Percentiles rank a stretch among this genome's conserved stretches.
phyloP scores from a whole-genome alignment of 257 asterid genomes.

The Coffea canephora region DNA sequence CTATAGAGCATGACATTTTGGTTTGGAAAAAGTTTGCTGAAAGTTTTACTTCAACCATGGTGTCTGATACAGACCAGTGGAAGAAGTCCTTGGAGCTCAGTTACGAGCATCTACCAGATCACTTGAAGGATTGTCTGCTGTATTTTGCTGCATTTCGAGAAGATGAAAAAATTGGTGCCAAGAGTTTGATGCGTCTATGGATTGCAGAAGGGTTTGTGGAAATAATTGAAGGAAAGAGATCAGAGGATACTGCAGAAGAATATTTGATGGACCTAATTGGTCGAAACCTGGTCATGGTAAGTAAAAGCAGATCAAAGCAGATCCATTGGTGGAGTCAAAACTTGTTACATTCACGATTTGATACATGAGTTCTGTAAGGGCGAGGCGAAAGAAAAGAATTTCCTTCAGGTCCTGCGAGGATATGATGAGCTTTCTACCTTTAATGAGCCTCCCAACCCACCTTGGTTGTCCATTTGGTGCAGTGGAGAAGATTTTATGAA shows the following conservation, averaged over 20 bases:
- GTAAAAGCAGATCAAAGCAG: background rate
- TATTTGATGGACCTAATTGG: background rate
- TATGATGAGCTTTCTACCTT: background rate
- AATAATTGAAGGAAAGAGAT: no score
- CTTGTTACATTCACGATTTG: background rate
- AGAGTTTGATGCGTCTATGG: no score
- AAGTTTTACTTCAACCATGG: background rate
- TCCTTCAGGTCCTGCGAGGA: background rate
- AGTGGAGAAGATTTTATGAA: background rate
- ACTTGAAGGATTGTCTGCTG: slow-evolving; percentile 5
- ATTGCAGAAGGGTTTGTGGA: no score
- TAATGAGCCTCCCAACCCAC: background rate
- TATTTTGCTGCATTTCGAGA: background rate
- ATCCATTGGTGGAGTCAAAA: slow-evolving; percentile 3
- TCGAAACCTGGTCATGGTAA: background rate
- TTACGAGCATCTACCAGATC: slow-evolving; percentile 6
- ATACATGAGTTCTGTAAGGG: background rate
- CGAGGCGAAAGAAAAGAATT: background rate
- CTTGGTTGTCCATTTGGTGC: background rate
- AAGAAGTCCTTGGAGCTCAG: slow-evolving; percentile 2
- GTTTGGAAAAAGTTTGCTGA: background rate
- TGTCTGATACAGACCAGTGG: background rate
- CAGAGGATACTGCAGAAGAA: background rate
- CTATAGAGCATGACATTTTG: no score
- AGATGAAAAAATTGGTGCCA: no score